Percentiles rank a stretch among this genome's conserved stretches.
phyloP scores from a whole-genome alignment of 768 basidiomycete species.

The Mycena galericulata region DNA sequence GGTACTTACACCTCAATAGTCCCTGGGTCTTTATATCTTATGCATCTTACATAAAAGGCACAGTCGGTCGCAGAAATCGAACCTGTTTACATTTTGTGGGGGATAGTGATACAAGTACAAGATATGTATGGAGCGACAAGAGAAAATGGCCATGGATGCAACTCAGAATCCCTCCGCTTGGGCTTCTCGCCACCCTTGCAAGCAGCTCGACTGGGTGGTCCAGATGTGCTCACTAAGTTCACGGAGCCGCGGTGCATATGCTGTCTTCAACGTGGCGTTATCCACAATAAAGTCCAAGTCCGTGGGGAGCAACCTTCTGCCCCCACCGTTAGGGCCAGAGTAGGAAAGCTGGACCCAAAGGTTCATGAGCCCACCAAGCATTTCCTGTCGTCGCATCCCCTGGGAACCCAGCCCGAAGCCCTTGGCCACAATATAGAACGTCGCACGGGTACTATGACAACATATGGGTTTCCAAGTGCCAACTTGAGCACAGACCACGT shows the following conservation, averaged over 20 bases:
- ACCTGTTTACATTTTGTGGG: no score
- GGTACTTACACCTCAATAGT: no score
- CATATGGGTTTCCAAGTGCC: constrained; percentile 43
- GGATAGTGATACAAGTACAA: no score
- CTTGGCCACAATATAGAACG: constrained; percentile 47
- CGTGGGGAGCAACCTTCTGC: constrained; percentile 29
- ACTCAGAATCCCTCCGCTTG: constrained; percentile 31
- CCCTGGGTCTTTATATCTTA: no score
- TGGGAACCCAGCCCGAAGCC: constrained; percentile 39
- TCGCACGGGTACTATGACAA: constrained; percentile 45
- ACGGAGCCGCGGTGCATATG: constrained; percentile 38
- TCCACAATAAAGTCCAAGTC: constrained; percentile 47
- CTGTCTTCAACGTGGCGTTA: constrained; percentile 33
- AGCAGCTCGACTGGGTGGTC: constrained; percentile 39
- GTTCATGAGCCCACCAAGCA: constrained; percentile 35
- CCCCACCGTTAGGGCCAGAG: constrained; percentile 32
- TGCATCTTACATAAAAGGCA: no score
- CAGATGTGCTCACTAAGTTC: constrained; percentile 41
- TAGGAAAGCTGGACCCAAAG: constrained; percentile 45
- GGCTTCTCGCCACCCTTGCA: constrained; percentile 34
- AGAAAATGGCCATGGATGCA: no score
- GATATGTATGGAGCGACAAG: no score
- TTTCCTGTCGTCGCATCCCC: constrained; percentile 5
- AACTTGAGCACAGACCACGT: constrained; percentile 40
- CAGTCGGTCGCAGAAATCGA: no score